A percentile compares a stretch with the other conserved stretches of the same genome.
Evolutionary conservation across 2,329 filamentous ascomycete genomes (phyloP).

Genomic region (Dactylellina haptotyla): DNA sequence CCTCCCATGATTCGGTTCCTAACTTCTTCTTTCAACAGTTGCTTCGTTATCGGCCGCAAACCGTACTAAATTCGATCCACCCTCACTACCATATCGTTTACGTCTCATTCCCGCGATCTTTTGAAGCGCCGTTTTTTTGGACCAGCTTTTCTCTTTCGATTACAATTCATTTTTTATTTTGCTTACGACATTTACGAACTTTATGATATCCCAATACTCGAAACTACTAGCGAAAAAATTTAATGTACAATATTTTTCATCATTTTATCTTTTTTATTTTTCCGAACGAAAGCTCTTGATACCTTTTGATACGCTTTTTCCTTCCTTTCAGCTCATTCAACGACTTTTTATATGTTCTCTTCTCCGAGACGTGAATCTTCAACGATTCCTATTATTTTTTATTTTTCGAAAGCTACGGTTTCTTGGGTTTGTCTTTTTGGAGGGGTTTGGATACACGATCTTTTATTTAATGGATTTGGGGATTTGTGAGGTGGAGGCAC

Average conservation of each 20-base stretch:
- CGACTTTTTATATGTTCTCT: not conserved
- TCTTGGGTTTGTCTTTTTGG: not conserved
- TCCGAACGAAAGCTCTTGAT: slow-evolving; percentile 38
- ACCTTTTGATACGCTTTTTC: slow-evolving; percentile 29
- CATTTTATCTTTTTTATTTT: slow-evolving; percentile 17
- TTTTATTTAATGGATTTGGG: not conserved
- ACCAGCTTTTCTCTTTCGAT: not conserved
- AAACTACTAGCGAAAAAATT: slow-evolving; percentile 49
- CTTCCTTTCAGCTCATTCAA: slow-evolving; percentile 12
- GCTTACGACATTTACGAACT: slow-evolving; percentile 44
- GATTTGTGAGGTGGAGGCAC: not conserved
- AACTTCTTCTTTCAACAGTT: slow-evolving; percentile 16
- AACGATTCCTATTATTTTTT: no score
- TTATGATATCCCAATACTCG: slow-evolving; percentile 51
- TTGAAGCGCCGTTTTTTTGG: slow-evolving; percentile 28
- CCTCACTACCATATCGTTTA: slow-evolving; percentile 5
- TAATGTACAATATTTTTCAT: slow-evolving; percentile 51
- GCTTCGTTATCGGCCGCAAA: slow-evolving; percentile 51
- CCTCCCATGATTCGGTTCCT: not conserved
- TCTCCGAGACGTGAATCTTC: not conserved
- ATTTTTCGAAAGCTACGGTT: not conserved
- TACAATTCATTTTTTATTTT: slow-evolving; percentile 18
- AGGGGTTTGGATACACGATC: not conserved
- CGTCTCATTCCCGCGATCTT: slow-evolving; percentile 4
- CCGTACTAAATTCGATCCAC: slow-evolving; percentile 22